A percentile compares a stretch with the other conserved stretches of the same genome.
phyloP scores from a whole-genome alignment of 31 red algal species.

The Asparagopsis taxiformis region DNA sequence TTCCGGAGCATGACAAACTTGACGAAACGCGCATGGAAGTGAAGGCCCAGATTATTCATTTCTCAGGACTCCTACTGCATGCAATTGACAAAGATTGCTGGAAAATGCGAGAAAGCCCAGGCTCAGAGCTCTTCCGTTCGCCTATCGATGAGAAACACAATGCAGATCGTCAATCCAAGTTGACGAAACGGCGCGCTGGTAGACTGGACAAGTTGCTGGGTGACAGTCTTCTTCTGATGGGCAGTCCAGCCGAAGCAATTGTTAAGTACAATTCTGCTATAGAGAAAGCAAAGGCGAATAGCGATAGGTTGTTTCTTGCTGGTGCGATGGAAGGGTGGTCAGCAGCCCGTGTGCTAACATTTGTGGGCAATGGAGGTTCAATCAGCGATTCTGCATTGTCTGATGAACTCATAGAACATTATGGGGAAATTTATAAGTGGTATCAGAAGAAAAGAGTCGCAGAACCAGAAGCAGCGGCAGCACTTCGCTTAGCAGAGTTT shows the following conservation, averaged over 20 bases:
- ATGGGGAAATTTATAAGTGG: conserved; percentile 68
- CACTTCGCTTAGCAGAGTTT: conserved; percentile 59
- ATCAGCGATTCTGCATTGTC: conserved; percentile 25
- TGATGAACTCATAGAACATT: conserved; percentile 60
- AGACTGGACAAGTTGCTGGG: conserved; percentile 74
- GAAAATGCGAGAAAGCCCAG: conserved; percentile 47
- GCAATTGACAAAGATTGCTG: conserved; percentile 52
- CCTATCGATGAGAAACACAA: conserved; percentile 64
- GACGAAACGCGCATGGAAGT: conserved; percentile 53
- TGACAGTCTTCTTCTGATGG: conserved; percentile 71
- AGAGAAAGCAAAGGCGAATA: conserved; percentile 69
- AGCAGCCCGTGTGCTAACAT: conserved; percentile 56
- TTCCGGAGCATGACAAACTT: conserved; percentile 36
- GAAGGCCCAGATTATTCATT: conserved; percentile 68
- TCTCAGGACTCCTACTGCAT: conserved; percentile 53
- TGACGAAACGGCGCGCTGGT: conserved; percentile 66
- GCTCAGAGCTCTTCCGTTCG: conserved; percentile 46
- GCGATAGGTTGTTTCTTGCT: conserved; percentile 75
- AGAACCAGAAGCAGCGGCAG: conserved; percentile 68
- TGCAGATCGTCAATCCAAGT: conserved; percentile 59
- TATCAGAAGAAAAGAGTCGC: conserved; percentile 77
- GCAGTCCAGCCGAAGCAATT: conserved; percentile 47
- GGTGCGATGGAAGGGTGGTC: conserved; percentile 81
- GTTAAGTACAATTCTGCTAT: conserved; percentile 70
- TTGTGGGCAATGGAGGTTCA: conserved; percentile 43